phyloP scores from a whole-genome alignment of 805 yeast species.

The Metschnikowia colocasiae region DNA sequence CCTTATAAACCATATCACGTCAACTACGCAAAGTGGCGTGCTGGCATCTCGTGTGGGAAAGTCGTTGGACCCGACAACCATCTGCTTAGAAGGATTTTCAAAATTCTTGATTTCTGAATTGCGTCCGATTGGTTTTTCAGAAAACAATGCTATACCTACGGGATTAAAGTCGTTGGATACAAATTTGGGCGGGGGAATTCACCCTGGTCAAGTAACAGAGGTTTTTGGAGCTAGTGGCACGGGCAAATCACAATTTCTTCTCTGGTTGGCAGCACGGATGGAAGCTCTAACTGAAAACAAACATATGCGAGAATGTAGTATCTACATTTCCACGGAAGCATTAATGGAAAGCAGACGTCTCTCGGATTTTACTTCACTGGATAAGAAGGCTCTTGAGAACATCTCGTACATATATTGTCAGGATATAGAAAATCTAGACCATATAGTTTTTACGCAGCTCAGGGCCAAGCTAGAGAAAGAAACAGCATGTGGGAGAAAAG shows the following conservation, averaged over 20 bases:
- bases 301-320: conserved; percentile 19
- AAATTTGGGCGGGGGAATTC: conserved; percentile 13
- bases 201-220: conserved; percentile 46
- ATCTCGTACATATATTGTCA: conserved; percentile 56
- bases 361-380: conserved; percentile 8
- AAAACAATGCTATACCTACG: conserved; percentile 7
- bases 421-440: conserved; percentile 72
- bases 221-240: conserved; percentile 79
- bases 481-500: conserved; percentile 23
- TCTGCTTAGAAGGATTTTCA: not conserved
- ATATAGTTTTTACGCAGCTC: conserved; percentile 63
- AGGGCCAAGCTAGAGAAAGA: conserved; percentile 43
- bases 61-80: not conserved
- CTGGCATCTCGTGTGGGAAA: not conserved
- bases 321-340: conserved; percentile 79
- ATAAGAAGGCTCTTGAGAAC: conserved; percentile 25
- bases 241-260: conserved; percentile 79
- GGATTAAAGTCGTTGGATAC: conserved; percentile 10
- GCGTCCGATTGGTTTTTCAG: not conserved
- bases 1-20: not conserved
- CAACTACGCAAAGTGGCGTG: not conserved
- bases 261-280: conserved; percentile 49
- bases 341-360: conserved; percentile 65
- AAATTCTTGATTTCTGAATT: not conserved
- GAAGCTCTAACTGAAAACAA: not conserved